Evolutionary conservation across 352 stramenopile genomes (phyloP), one percentile per base, ranked within the genome.

Genomic region (Saprolegnia diclina): DNA sequence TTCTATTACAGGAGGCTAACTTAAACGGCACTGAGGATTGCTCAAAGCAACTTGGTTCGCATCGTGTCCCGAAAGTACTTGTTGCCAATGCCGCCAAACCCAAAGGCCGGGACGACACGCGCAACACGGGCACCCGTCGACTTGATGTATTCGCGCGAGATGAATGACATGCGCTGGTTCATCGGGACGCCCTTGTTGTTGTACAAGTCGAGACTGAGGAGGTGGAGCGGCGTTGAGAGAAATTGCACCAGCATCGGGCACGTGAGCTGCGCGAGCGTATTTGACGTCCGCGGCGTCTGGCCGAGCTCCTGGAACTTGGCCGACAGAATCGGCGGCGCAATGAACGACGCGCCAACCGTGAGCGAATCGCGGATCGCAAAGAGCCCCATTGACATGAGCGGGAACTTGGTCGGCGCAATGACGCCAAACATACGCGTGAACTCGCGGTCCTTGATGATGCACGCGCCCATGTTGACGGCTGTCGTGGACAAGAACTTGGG

Each of bases 381-480:
- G n/a, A 96, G 76, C 2, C 79, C 85, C 32, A 96, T 82, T 13
- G 88, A 92, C 22, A 77, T 71, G 21, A 95, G 72, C 11, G 88
- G 87, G 56, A 97, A 93, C 40, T 88, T 75, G 0, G 76, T 73
- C 14, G 89, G 87, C 10, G 77, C 80, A 55, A 90, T 89, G 52
- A 92, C 85, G 24, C 90, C 90, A 70, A 97, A 97, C 90, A 96
- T 96, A 40, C 82, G 81, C 44, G 90, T 88, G 68, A 96, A 97
- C n/a, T 86, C 87, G 65, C 84, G 88, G 66, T 96, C 90, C 72
- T 97, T 97, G 69, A 87, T 84, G 59, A 97, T 94, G 66, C 87
- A 94, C 52, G 94, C 77, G 64, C 83, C 87, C 84, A 97, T 95
- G 76, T 97, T 97, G 65, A 96, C 90, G 6, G 85, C 78, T 5